These are phyloP conservation scores for Nannizziopsis arthrosporioides DNA, from an alignment of 2,329 filamentous ascomycete genomes.

Conservation along the genomic window DNA sequence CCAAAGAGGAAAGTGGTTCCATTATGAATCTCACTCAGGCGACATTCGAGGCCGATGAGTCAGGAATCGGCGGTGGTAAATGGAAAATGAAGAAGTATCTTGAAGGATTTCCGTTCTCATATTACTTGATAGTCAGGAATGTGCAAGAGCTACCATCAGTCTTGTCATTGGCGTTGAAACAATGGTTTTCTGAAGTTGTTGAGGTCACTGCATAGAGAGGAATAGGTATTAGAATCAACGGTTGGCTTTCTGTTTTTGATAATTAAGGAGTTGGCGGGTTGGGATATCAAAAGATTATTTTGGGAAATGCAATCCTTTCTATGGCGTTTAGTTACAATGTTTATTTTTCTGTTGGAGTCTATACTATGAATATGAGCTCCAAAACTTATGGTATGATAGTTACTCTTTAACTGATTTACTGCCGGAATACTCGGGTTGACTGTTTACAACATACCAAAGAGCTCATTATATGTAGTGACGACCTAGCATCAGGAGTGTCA, in stretches of 20 bases:
- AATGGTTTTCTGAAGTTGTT: conserved; percentile 78
- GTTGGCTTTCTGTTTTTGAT: background rate
- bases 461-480: too few species aligned
- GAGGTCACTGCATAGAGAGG: conserved; percentile 29
- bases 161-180: conserved; percentile 74
- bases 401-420: too few species aligned
- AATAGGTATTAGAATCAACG: background rate
- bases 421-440: too few species aligned
- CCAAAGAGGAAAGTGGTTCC: conserved; percentile 33
- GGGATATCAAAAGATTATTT: background rate
- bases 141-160: conserved; percentile 83
- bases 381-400: too few species aligned
- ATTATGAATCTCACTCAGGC: conserved; percentile 85
- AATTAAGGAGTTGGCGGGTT: background rate
- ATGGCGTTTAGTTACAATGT: too few species aligned
- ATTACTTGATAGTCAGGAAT: conserved; percentile 89
- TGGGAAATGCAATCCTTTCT: too few species aligned
- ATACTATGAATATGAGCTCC: too few species aligned
- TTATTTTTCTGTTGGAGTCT: too few species aligned
- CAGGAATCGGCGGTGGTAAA: conserved; percentile 47
- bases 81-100: conserved; percentile 83
- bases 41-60: conserved; percentile 59
- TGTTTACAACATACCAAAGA: too few species aligned
- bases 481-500: too few species aligned
- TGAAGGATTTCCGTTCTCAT: conserved; percentile 91